These are phyloP conservation scores for Penicillium lividum DNA, from an alignment of 495 filamentous ascomycete species.

Conservation along the genomic window DNA sequence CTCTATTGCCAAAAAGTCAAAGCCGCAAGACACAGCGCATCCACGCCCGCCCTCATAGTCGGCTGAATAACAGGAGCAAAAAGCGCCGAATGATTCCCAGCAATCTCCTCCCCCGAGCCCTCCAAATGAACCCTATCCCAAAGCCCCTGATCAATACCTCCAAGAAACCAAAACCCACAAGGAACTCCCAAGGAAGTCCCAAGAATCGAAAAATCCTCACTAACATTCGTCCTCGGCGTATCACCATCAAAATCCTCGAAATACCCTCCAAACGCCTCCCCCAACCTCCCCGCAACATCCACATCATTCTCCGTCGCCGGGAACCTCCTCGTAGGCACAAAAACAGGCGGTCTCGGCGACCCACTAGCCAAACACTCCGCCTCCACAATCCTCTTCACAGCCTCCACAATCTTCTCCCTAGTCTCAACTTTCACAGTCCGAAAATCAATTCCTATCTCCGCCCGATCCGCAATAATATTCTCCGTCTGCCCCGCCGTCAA, in stretches of 20 bases:
- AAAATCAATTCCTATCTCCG: conserved; percentile 50
- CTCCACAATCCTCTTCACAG: conserved; percentile 50
- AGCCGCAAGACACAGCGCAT: conserved; percentile 58
- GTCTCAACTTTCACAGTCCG: conserved; percentile 42
- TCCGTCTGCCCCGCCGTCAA: conserved; percentile 53
- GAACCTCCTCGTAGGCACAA: conserved; percentile 46
- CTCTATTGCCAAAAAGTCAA: conserved; percentile 47
- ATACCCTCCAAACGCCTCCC: conserved; percentile 34
- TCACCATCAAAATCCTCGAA: conserved; percentile 47
- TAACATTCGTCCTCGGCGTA: conserved; percentile 37
- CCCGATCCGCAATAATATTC: conserved; percentile 53
- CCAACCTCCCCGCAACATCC: conserved; percentile 28
- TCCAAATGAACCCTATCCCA: conserved; percentile 43
- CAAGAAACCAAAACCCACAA: conserved; percentile 49
- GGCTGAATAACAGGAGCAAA: conserved; percentile 66
- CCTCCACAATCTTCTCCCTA: conserved; percentile 39
- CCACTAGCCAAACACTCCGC: conserved; percentile 52
- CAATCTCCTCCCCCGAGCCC: conserved; percentile 31
- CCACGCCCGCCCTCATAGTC: conserved; percentile 56
- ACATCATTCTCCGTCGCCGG: conserved; percentile 47
- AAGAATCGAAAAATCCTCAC: conserved; percentile 50
- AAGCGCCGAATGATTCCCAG: conserved; percentile 58
- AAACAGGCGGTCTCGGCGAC: conserved; percentile 44
- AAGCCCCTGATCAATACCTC: conserved; percentile 40
- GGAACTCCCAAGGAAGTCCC: conserved; percentile 40